A percentile compares a stretch with the other conserved stretches of the same genome.
Evolutionary conservation across 495 filamentous ascomycete species (phyloP).

Genomic region (Aspergillus olivimuriae): DNA sequence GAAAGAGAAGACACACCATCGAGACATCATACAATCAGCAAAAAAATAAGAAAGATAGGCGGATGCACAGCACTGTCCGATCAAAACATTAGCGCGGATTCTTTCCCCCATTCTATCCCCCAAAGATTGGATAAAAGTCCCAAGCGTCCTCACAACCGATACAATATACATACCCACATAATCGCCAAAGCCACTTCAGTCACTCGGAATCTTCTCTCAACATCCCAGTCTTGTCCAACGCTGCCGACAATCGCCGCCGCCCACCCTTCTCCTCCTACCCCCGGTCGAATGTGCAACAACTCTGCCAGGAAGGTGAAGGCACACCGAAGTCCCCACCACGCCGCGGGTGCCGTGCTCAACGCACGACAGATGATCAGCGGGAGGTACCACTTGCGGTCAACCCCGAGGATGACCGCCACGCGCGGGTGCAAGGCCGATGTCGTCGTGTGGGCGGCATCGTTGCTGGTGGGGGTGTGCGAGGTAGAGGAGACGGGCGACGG

Average conservation of each 20-base stretch:
- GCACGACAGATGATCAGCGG: conserved; percentile 57
- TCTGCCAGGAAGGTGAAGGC: conserved; percentile 54
- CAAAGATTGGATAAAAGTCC: too few relatives aligned
- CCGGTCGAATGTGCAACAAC: conserved; percentile 41
- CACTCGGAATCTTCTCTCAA: conserved; percentile 54
- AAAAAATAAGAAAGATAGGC: conserved; percentile 86
- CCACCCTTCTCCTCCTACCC: conserved; percentile 42
- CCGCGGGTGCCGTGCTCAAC: conserved; percentile 51
- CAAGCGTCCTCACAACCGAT: too few relatives aligned
- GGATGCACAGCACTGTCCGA: conserved; percentile 73
- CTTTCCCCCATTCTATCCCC: too few relatives aligned
- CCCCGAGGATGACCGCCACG: conserved; percentile 58
- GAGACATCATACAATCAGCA: conserved; percentile 87
- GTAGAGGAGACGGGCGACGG: conserved; percentile 31
- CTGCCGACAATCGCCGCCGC: conserved; percentile 40
- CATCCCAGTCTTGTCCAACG: conserved; percentile 44
- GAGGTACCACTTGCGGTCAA: conserved; percentile 55
- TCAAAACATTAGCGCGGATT: too few relatives aligned
- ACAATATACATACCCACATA: conserved; percentile 62
- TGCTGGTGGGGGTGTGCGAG: conserved; percentile 28
- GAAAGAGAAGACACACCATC: conserved; percentile 53
- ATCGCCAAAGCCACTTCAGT: conserved; percentile 76
- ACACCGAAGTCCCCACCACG: conserved; percentile 58
- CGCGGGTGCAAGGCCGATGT: conserved; percentile 50
- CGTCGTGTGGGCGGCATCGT: conserved; percentile 25